These are phyloP conservation scores for Dryadomyces quercivorus DNA, from an alignment of 2,329 filamentous ascomycete species.

Conservation along the genomic window DNA sequence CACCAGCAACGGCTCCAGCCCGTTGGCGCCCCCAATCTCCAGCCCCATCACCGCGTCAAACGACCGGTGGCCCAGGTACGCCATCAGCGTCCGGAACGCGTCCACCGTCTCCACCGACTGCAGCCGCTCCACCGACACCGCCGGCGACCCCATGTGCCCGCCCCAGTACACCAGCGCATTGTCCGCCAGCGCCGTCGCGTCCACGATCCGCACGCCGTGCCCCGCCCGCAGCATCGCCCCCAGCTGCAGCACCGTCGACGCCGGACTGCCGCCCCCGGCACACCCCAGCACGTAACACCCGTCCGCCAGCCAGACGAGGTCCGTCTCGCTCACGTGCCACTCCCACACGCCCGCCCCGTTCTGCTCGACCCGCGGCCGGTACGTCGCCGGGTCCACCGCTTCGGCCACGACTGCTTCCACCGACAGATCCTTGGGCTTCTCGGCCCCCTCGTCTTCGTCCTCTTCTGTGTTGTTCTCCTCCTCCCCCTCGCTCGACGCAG, in stretches of 20 bases:
- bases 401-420: background rate
- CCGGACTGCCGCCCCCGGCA: conserved; percentile 29
- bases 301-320: conserved; percentile 30
- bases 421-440: conserved; percentile 21
- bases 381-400: conserved; percentile 19
- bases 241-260: conserved; percentile 21
- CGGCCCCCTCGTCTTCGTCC: conserved; percentile 8
- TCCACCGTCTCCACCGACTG: conserved; percentile 25
- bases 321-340: conserved; percentile 31
- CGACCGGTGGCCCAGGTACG: conserved; percentile 16
- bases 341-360: conserved; percentile 15
- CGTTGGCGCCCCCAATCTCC: conserved; percentile 43
- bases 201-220: conserved; percentile 24
- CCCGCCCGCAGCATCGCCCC: conserved; percentile 24
- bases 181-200: conserved; percentile 27
- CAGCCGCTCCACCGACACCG: conserved; percentile 27
- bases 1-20: conserved; percentile 26
- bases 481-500: background rate
- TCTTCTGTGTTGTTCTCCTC: conserved; percentile 1
- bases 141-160: conserved; percentile 29
- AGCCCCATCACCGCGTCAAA: conserved; percentile 29
- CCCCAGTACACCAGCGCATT: conserved; percentile 30
- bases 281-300: conserved; percentile 34
- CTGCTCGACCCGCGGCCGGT: conserved; percentile 22
- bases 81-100: conserved; percentile 23